phyloP scores from a whole-genome alignment of 345 rosid genomes.

The Laguncularia racemosa region DNA sequence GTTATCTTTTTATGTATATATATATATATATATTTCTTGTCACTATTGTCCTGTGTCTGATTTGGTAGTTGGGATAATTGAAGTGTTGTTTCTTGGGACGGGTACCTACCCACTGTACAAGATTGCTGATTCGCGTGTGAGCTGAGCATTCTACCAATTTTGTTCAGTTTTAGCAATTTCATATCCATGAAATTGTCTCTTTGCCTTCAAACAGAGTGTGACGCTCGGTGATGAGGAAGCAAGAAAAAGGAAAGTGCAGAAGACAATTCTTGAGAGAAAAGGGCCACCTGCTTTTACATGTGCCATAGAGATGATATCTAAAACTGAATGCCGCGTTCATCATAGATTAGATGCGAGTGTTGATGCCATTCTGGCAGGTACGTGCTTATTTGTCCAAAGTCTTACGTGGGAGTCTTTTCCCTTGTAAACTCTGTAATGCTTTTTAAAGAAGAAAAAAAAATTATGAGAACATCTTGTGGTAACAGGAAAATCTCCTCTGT shows the following conservation, averaged over 20 bases:
- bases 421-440: too few species aligned
- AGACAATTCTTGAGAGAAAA: slow-evolving; percentile 92
- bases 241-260: slow-evolving; percentile 85
- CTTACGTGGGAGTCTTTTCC: slow-evolving; percentile 1
- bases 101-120: too few species aligned
- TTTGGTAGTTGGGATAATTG: too few species aligned
- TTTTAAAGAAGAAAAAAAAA: background rate
- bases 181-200: background rate
- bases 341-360: slow-evolving; percentile 81
- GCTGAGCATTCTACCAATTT: background rate
- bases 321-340: slow-evolving; percentile 76
- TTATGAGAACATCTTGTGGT: slow-evolving; percentile 10
- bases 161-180: background rate
- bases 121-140: too few species aligned
- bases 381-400: background rate
- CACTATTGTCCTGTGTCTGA: background rate
- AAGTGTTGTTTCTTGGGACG: too few species aligned
- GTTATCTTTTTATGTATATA: background rate
- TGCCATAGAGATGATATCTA: slow-evolving; percentile 86
- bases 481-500: slow-evolving; percentile 69
- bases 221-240: slow-evolving; percentile 96
- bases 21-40: background rate
- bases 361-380: slow-evolving; percentile 86
- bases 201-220: slow-evolving; percentile 55
- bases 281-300: slow-evolving; percentile 83